Conservation (phyloP, 1,284 basidiomycete genomes). For the Moesziomyces sp. region DNA sequence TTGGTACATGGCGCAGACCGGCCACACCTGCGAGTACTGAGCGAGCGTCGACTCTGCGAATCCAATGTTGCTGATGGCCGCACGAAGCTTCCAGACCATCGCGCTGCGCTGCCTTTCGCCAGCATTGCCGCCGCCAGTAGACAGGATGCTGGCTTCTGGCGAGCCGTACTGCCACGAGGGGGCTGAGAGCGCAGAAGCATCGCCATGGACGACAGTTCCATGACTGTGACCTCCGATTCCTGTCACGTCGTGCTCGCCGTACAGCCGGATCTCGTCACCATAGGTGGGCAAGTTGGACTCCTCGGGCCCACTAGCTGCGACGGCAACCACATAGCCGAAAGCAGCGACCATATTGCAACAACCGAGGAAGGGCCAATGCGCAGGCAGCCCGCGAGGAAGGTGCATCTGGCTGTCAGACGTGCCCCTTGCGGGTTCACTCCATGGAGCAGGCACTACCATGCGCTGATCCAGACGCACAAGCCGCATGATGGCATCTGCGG, state of each 20-base stretch:
- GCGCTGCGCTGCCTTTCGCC: constrained; percentile 4
- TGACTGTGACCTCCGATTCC: too few species aligned
- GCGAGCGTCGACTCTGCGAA: constrained; percentile 21
- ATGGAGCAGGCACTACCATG: neutral
- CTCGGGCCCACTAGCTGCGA: constrained; percentile 19
- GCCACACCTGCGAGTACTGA: constrained; percentile 12
- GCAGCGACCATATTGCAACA: constrained; percentile 26
- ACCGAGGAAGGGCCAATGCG: constrained; percentile 19
- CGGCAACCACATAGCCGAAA: constrained; percentile 20
- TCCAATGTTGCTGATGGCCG: constrained; percentile 21
- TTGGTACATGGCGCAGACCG: constrained; percentile 12
- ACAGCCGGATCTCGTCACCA: constrained; percentile 18
- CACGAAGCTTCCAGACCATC: constrained; percentile 19
- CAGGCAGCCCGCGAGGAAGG: constrained; percentile 1
- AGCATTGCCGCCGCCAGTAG: neutral
- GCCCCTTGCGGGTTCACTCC: neutral
- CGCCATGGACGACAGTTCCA: too few species aligned
- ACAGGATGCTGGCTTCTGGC: too few species aligned
- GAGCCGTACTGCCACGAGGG: too few species aligned
- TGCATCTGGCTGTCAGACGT: neutral
- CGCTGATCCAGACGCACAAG: constrained; percentile 13
- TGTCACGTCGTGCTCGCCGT: neutral
- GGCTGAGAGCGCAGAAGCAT: too few species aligned
- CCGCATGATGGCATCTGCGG: constrained; percentile 20
- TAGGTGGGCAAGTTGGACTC: constrained; percentile 10